Percentiles rank a stretch among this genome's conserved stretches.
Evolutionary conservation across 2,329 filamentous ascomycete genomes (phyloP).

Genomic region (Xylariaceae sp.): DNA sequence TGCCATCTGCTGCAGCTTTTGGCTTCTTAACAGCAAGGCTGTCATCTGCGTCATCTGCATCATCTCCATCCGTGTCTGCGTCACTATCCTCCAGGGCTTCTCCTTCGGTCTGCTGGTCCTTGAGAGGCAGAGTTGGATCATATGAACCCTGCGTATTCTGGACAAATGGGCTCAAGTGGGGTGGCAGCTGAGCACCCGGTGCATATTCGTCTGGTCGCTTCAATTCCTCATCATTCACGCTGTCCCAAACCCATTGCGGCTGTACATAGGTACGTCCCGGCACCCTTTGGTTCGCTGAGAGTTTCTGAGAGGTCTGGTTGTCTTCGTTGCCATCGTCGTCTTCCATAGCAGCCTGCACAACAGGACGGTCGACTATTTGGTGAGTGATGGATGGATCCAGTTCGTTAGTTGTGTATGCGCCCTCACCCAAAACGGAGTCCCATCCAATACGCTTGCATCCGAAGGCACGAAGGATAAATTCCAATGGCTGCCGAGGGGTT

Average conservation of each 20-base stretch:
- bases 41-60: constrained; percentile 35
- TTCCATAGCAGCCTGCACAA: constrained; percentile 57
- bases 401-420: constrained; percentile 88
- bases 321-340: constrained; percentile 51
- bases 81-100: constrained; percentile 73
- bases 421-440: constrained; percentile 86
- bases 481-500: constrained; percentile 81
- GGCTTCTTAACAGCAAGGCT: constrained; percentile 36
- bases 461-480: constrained; percentile 90
- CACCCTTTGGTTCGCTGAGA: constrained; percentile 64
- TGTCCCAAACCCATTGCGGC: constrained; percentile 99
- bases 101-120: constrained; percentile 81
- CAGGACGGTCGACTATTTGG: constrained; percentile 89
- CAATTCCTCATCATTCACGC: constrained; percentile 85
- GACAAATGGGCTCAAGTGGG: constrained; percentile 94
- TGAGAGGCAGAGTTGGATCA: constrained; percentile 80
- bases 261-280: constrained; percentile 92
- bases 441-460: constrained; percentile 95
- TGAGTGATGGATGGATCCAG: constrained; percentile 86
- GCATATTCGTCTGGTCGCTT: constrained; percentile 83
- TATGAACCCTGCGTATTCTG: constrained; percentile 83
- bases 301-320: constrained; percentile 58
- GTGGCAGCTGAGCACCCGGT: constrained; percentile 83
- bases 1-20: constrained; percentile 44
- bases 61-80: constrained; percentile 46